Base-by-base conservation (phyloP, 1,284 basidiomycete species). In the Porodaedalea pini region DNA sequence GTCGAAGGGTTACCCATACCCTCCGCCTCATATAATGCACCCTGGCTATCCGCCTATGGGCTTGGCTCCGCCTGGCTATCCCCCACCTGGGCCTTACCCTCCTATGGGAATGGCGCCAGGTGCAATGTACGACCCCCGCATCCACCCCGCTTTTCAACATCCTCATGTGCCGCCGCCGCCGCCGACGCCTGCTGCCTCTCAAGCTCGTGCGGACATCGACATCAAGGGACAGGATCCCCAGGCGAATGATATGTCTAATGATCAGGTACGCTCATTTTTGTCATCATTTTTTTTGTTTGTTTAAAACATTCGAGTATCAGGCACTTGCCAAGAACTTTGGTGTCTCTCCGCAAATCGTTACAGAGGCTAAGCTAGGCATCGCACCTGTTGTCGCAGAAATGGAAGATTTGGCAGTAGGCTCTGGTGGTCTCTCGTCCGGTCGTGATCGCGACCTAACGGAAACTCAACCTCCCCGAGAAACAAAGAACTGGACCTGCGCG, bases 311-410 rank as follows among this genome's bases (percentile, higher is more conserved):
- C 27, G 57, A 61, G 5, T 21, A 45, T n/a, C 61, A 83, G 77
- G 80, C 87, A 11, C 77, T 91, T 40, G 88, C 85, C 49, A 88
- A 85, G 71, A 85, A 78, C 65, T 91, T 91, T 66, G 89, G 89
- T 55, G 88, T 91, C 25, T 80, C 85, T 51, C 74, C 80, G 21
- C 77, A 78, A 36, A 89, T 91, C 61, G 80, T 88, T 54, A 80
- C 74, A 61, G 83, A 83, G 61, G 75, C 86, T 60, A 78, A 79
- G 55, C 72, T 86, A 44, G 73, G 71, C 34, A 72, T 75, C n/a
- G 64, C 68, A 11, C 61, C 69, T 21, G 68, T 67, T 15, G 85
- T 85, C 10, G 61, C 69, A 23, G 85, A 86, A 66, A 82, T 71
- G 63, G 88, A 90, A 66, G 88, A 90, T 67, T 76, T 90, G 5